These are phyloP conservation scores for Gryganskiella cystojenkinii DNA, from an alignment of 192 early-diverging fungal species.

Conservation along the genomic window DNA sequence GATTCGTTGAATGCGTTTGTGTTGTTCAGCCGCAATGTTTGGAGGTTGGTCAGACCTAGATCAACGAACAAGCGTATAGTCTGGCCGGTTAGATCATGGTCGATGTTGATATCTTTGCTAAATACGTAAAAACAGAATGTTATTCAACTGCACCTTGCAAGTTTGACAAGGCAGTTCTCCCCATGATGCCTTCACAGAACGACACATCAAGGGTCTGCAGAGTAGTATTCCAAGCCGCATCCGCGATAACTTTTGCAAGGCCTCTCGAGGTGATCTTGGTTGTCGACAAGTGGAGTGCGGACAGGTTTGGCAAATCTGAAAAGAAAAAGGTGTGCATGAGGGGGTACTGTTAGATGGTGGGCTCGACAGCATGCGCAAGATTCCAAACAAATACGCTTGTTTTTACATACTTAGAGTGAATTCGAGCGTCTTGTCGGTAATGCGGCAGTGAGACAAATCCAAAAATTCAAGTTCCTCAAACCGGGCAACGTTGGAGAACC, in stretches of 20 bases:
- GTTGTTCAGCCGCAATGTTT: conserved; percentile 37
- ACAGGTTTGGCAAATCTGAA: conserved; percentile 33
- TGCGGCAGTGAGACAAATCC: conserved; percentile 59
- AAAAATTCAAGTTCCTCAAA: conserved; percentile 56
- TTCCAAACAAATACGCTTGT: not conserved
- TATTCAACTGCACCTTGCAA: conserved; percentile 52
- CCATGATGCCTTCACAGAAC: conserved; percentile 45
- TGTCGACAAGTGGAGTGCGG: conserved; percentile 52
- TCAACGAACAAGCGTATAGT: conserved; percentile 10
- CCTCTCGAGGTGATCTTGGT: conserved; percentile 68
- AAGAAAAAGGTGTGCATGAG: not conserved
- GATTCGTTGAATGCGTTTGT: conserved; percentile 25
- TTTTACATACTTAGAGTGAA: conserved; percentile 39
- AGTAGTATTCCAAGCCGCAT: conserved; percentile 23
- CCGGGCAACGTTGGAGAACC: conserved; percentile 49
- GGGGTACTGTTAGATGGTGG: not conserved
- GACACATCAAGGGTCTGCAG: conserved; percentile 54
- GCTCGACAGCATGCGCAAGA: not conserved
- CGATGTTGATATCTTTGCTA: too few relatives aligned
- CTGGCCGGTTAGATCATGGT: conserved; percentile 25
- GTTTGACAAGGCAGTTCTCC: conserved; percentile 22
- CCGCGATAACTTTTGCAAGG: conserved; percentile 31
- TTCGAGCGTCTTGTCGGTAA: conserved; percentile 57
- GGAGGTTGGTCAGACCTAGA: conserved; percentile 34
- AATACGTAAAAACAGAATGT: too few relatives aligned